These are phyloP conservation scores for Aspergillus chevalieri DNA, from an alignment of 2,329 filamentous ascomycete species.

Conservation along the genomic window DNA sequence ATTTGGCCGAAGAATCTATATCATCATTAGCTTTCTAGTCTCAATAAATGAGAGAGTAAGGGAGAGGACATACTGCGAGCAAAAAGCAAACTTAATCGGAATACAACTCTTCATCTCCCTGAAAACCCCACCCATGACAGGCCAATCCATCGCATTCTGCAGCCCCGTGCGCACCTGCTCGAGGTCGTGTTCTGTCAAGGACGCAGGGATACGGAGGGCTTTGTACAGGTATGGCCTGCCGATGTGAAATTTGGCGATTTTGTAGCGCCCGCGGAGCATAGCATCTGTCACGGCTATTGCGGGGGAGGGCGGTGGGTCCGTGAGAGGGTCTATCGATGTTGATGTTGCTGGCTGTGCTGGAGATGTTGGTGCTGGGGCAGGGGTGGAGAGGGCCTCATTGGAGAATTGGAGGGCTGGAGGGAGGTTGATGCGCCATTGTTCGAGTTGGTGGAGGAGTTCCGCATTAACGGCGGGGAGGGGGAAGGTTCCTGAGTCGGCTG, in stretches of 20 bases:
- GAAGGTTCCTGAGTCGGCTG: constrained; percentile 37
- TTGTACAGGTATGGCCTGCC: constrained; percentile 38
- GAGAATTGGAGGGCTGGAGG: constrained; percentile 44
- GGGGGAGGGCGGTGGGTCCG: constrained; percentile 23
- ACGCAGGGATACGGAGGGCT: constrained; percentile 33
- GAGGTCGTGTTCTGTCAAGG: constrained; percentile 34
- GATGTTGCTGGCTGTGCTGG: constrained; percentile 12
- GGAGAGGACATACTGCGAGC: constrained; percentile 27
- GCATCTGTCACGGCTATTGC: constrained; percentile 32
- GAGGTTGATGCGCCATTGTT: constrained; percentile 50
- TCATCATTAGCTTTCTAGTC: not conserved
- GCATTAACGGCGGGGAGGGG: constrained; percentile 45
- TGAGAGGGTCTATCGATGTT: constrained; percentile 12
- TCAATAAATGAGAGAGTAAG: not conserved
- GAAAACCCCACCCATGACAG: constrained; percentile 34
- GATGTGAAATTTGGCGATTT: constrained; percentile 38
- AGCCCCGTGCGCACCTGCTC: constrained; percentile 35
- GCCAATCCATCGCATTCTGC: constrained; percentile 38
- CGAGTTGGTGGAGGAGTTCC: constrained; percentile 51
- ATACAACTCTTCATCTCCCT: constrained; percentile 38
- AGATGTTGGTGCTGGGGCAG: constrained; percentile 15
- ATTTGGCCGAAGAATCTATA: constrained; percentile 38
- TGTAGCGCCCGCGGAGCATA: constrained; percentile 32
- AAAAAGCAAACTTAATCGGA: constrained; percentile 38
- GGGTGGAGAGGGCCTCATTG: constrained; percentile 22